These are phyloP conservation scores for Asterella californica DNA, from an alignment of 225 moss, liverwort and hornwort species.

Conservation along the genomic window DNA sequence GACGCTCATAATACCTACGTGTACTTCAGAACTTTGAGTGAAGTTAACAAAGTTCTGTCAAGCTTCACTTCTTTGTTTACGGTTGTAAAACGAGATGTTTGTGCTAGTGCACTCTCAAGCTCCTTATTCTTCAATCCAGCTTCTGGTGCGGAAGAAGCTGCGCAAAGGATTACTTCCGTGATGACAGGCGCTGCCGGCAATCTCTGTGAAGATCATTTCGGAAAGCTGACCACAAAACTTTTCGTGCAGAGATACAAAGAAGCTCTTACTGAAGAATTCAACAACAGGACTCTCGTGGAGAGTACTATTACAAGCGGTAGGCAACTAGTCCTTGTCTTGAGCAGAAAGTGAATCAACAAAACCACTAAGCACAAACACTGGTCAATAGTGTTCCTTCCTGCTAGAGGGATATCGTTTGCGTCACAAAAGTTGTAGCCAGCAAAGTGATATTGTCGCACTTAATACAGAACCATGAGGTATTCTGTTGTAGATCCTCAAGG, in stretches of 20 bases:
- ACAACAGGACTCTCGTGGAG: slow-evolving; percentile 10
- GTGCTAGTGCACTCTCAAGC: slow-evolving; percentile 6
- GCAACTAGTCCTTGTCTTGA: slow-evolving; percentile 17
- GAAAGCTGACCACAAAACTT: slow-evolving; percentile 5
- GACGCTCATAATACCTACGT: slow-evolving; percentile 16
- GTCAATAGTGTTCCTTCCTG: too few species aligned
- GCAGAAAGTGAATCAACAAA: not conserved
- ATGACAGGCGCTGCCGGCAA: slow-evolving; percentile 7
- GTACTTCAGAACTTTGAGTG: slow-evolving; percentile 7
- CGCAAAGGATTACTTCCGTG: not conserved
- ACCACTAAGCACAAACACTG: too few species aligned
- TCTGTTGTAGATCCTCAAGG: too few species aligned
- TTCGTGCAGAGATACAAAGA: slow-evolving; percentile 22
- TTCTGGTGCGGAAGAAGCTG: not conserved
- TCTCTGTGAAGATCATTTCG: slow-evolving; percentile 12
- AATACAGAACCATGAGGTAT: too few species aligned
- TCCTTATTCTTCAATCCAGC: slow-evolving; percentile 1
- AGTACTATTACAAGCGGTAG: not conserved
- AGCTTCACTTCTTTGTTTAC: slow-evolving; percentile 6
- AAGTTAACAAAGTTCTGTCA: slow-evolving; percentile 12
- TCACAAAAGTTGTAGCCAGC: too few species aligned
- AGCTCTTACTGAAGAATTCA: slow-evolving; percentile 8
- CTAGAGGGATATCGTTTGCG: too few species aligned
- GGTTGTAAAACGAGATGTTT: slow-evolving; percentile 5
- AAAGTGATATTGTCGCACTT: too few species aligned